Conservation (phyloP, 2,329 filamentous ascomycete species). For the Ilyonectria destructans region DNA sequence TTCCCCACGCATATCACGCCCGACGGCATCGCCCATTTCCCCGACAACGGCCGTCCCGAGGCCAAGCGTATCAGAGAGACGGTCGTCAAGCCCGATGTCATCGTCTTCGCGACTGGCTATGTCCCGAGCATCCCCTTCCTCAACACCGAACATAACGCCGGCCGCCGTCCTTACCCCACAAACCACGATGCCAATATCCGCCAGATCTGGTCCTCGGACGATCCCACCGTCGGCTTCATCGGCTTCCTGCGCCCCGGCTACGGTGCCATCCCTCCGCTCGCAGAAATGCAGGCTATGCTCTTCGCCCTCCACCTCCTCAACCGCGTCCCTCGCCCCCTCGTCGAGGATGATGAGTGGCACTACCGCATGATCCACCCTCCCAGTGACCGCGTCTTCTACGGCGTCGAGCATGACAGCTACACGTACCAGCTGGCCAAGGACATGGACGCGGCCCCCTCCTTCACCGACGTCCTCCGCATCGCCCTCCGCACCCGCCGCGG, state of each 20-base stretch:
- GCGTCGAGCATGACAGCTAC: conserved; percentile 61
- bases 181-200: conserved; percentile 54
- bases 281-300: conserved; percentile 63
- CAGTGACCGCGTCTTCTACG: conserved; percentile 56
- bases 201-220: conserved; percentile 53
- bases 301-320: conserved; percentile 56
- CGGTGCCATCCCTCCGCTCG: conserved; percentile 62
- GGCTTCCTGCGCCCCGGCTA: conserved; percentile 62
- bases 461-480: conserved; percentile 50
- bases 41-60: conserved; percentile 40
- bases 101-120: conserved; percentile 53
- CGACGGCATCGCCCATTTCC: conserved; percentile 55
- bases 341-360: conserved; percentile 57
- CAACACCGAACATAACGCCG: conserved; percentile 25
- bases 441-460: conserved; percentile 56
- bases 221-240: conserved; percentile 60
- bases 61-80: conserved; percentile 41
- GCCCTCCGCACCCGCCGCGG: conserved; percentile 40
- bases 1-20: conserved; percentile 55
- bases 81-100: conserved; percentile 53
- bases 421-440: conserved; percentile 61
- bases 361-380: conserved; percentile 55
- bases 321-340: conserved; percentile 44
- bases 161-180: conserved; percentile 45
- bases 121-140: conserved; percentile 53